Evolutionary conservation across 2,329 filamentous ascomycete species (phyloP), one percentile per base, ranked within the genome.

Genomic region (Beauveria sp.): DNA sequence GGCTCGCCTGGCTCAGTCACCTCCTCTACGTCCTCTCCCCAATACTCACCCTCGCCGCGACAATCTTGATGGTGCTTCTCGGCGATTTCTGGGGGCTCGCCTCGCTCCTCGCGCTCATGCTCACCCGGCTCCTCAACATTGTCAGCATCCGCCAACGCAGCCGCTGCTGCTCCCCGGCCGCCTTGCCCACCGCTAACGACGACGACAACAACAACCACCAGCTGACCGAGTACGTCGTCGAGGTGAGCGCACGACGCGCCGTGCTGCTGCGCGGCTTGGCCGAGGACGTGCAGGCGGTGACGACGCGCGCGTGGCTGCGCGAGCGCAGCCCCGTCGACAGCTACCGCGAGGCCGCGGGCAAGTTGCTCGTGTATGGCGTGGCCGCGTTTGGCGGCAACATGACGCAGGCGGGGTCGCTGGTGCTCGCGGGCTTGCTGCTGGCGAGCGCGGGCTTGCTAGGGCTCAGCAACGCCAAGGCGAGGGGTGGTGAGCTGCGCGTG

Each of bases 241-340:
- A 84, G 31, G 74, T 87, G 4, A 79, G 78, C 22, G 74, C 77
- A 26, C 80, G 81, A 48, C 75, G 79, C 0, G 78, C 77, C 66
- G 76, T 87, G 1, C 73, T 80, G 14, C 75, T 88, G 48, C 77
- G 78, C 31, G 86, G 85, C 5, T 68, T 75, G 4, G 75, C 80
- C 8, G 76, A 80, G 38, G 85, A 87, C 67, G 74, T 88, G 7
- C 83, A 83, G 62, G 83, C 84, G 34, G 77, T 87, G 46, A 87
- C 84, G 1, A 79, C 81, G 3, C 79, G 81, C 3, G 67, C 76
- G 31, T 88, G 84, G 84, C 70, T 88, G 51, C 75, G 78, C 12
- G 73, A 78, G 45, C 79, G 81, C 69, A 83, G 80, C 0, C 71
- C 75, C 28, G 52, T 77, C 2, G 80, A 87, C 65, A 76, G 79